Conservation (phyloP, 2,329 filamentous ascomycete genomes). For the Aspergillus carbonarius region DNA sequence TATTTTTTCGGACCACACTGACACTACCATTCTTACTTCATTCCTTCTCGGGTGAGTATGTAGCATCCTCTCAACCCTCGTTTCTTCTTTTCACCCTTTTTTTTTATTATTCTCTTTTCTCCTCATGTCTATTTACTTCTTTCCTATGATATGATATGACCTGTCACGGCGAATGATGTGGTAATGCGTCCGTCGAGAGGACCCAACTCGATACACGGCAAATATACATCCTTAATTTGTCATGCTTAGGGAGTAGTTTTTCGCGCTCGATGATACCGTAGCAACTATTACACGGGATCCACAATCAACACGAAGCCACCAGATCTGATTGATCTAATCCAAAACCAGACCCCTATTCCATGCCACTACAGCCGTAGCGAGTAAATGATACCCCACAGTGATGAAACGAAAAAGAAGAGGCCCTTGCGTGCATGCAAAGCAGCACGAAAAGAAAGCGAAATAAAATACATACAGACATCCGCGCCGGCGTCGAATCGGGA, state of each 20-base stretch:
- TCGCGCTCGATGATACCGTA: background rate
- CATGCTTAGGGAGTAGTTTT: background rate
- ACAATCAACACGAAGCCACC: background rate
- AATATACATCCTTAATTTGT: background rate
- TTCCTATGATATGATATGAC: background rate
- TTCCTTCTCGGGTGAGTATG: background rate
- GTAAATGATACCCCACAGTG: no score
- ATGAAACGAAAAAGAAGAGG: background rate
- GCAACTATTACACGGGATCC: no score
- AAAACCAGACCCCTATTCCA: background rate
- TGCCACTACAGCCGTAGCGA: no score
- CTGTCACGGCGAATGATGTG: slow-evolving; percentile 1
- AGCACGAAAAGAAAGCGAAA: background rate
- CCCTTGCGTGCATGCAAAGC: no score
- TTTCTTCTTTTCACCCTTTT: background rate
- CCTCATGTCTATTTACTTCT: background rate
- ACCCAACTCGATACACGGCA: background rate
- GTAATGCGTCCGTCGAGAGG: background rate
- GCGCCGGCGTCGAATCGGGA: background rate
- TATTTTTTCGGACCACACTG: background rate
- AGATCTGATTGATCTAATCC: background rate
- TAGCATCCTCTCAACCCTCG: background rate
- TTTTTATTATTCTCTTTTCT: background rate
- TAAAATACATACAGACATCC: background rate
- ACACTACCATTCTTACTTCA: background rate